Conservation (phyloP, 2,329 filamentous ascomycete genomes). For the Exophiala mesophila region DNA sequence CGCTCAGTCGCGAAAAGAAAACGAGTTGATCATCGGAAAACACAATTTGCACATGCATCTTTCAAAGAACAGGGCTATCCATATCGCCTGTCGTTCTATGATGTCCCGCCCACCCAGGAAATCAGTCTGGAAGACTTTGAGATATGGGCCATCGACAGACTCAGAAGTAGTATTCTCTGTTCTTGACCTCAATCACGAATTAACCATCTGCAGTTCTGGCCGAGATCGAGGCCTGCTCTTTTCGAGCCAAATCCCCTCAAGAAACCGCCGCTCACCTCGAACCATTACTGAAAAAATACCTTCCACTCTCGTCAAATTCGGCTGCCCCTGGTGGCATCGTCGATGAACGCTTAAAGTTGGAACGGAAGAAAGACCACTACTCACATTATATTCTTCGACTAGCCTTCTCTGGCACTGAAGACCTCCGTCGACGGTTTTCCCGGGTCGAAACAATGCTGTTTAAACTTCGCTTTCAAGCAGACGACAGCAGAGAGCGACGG, state of each 20-base stretch:
- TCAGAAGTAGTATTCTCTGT: slow-evolving; percentile 58
- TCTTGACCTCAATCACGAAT: background rate
- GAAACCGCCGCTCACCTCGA: slow-evolving; percentile 83
- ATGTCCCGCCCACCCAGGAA: slow-evolving; percentile 80
- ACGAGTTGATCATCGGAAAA: slow-evolving; percentile 73
- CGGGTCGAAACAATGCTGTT: slow-evolving; percentile 88
- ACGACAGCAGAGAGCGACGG: slow-evolving; percentile 66
- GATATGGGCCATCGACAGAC: slow-evolving; percentile 92
- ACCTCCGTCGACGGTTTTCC: slow-evolving; percentile 78
- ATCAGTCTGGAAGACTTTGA: slow-evolving; percentile 97
- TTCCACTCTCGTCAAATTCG: slow-evolving; percentile 70
- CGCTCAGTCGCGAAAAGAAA: slow-evolving; percentile 64
- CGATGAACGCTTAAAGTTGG: slow-evolving; percentile 54
- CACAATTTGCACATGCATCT: slow-evolving; percentile 72
- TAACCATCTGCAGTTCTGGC: slow-evolving; percentile 33
- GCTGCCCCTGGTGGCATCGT: slow-evolving; percentile 51
- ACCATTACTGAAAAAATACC: slow-evolving; percentile 78
- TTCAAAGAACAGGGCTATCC: slow-evolving; percentile 77
- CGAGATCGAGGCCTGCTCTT: slow-evolving; percentile 80
- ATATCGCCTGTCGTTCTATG: slow-evolving; percentile 87
- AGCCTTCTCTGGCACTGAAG: slow-evolving; percentile 86
- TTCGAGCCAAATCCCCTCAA: slow-evolving; percentile 78
- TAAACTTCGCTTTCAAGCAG: slow-evolving; percentile 70
- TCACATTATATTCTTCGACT: slow-evolving; percentile 94
- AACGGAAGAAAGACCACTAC: slow-evolving; percentile 94